Percentiles rank a stretch among this genome's conserved stretches.
These are phyloP conservation scores for Ramaria rubella DNA, from an alignment of 768 basidiomycete genomes.

Conservation along the genomic window DNA sequence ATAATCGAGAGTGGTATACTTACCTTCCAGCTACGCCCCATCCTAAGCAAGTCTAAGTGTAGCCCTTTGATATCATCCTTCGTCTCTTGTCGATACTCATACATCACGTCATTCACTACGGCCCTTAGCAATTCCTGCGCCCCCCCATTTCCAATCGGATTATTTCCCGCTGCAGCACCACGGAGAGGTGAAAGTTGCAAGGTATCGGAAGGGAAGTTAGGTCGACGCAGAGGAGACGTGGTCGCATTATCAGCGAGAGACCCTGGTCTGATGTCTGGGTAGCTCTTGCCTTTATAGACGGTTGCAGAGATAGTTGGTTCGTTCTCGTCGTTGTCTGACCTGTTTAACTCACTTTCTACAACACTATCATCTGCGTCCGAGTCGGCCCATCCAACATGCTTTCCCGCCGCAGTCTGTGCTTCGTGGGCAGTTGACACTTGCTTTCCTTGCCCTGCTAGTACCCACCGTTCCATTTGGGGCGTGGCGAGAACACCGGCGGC, in stretches of 20 bases:
- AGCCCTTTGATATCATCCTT: conserved; percentile 67
- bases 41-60: conserved; percentile 64
- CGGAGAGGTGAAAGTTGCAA: conserved; percentile 42
- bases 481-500: conserved; percentile 34
- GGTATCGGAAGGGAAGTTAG: neutral
- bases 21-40: conserved; percentile 60
- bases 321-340: conserved; percentile 14
- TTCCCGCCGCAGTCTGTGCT: conserved; percentile 31
- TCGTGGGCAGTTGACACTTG: conserved; percentile 18
- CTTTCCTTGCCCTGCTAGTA: conserved; percentile 31
- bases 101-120: conserved; percentile 66
- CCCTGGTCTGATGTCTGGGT: conserved; percentile 30
- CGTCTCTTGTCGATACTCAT: conserved; percentile 64
- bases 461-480: conserved; percentile 49
- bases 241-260: neutral
- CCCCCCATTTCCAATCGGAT: conserved; percentile 30
- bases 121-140: conserved; percentile 58
- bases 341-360: conserved; percentile 19
- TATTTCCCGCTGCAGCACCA: conserved; percentile 14
- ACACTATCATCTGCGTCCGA: conserved; percentile 16
- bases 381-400: conserved; percentile 42
- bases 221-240: conserved; percentile 8
- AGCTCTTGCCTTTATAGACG: conserved; percentile 11
- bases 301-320: neutral
- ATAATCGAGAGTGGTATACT: neutral